These are phyloP conservation scores for Solanum aculeatissimum DNA, from an alignment of 305 asterid species.

Conservation along the genomic window DNA sequence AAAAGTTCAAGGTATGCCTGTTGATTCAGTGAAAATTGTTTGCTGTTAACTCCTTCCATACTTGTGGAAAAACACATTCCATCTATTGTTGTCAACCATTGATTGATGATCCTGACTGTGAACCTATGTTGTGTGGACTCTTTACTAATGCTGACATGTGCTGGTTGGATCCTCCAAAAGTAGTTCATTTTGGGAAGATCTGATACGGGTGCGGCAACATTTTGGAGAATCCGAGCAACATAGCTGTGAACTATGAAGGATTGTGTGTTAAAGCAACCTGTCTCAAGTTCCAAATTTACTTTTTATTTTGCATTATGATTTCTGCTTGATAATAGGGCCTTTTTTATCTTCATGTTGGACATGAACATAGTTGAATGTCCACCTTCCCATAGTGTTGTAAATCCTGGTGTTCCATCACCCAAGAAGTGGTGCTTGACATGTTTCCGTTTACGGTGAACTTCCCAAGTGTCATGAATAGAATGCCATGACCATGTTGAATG, in stretches of 20 bases:
- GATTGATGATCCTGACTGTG: not conserved
- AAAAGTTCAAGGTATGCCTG: constrained; percentile 57
- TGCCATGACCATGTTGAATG: not conserved
- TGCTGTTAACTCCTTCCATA: not conserved
- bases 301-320: not conserved
- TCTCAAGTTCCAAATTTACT: not conserved
- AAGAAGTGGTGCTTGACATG: not conserved
- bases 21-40: not conserved
- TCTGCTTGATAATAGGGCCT: not conserved
- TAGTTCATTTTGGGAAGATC: not conserved
- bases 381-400: not conserved
- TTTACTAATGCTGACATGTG: not conserved
- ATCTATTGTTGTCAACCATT: not conserved
- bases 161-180: not conserved
- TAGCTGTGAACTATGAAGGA: not conserved
- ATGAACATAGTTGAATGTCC: not conserved
- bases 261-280: not conserved
- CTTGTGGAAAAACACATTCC: not conserved
- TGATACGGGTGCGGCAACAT: not conserved
- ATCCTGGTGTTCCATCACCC: not conserved
- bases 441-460: not conserved
- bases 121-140: not conserved
- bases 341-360: not conserved
- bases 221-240: not conserved
- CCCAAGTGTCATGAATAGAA: not conserved